phyloP scores from a whole-genome alignment of 805 yeast species.

The Metschnikowia kofuensis region DNA sequence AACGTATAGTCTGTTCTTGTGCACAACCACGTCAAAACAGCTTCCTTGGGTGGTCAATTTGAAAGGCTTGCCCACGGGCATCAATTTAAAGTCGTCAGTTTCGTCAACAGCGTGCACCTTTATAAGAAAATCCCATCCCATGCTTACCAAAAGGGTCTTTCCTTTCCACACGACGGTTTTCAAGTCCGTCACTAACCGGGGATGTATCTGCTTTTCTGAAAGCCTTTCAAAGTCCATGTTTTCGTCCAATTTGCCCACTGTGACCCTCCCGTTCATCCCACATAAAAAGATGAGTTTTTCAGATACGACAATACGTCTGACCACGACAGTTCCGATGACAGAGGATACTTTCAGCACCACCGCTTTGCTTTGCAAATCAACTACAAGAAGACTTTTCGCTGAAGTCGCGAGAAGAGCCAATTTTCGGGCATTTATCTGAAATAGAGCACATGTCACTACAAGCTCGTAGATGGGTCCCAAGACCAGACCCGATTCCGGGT shows the following conservation, averaged over 20 bases:
- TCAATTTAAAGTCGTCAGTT: slow-evolving; percentile 3
- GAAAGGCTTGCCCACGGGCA: slow-evolving; percentile 16
- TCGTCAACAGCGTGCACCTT: slow-evolving; percentile 32
- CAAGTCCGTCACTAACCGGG: slow-evolving; percentile 37
- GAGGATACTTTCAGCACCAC: slow-evolving; percentile 16
- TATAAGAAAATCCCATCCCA: slow-evolving; percentile 58
- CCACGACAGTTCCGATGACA: slow-evolving; percentile 24
- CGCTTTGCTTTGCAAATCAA: slow-evolving; percentile 14
- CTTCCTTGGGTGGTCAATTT: slow-evolving; percentile 52
- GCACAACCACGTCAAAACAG: slow-evolving; percentile 40
- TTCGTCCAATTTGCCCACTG: slow-evolving; percentile 16
- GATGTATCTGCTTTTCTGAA: slow-evolving; percentile 29
- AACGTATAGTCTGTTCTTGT: slow-evolving; percentile 34
- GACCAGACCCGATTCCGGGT: slow-evolving; percentile 19
- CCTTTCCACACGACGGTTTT: slow-evolving; percentile 19
- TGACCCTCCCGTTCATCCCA: slow-evolving; percentile 53
- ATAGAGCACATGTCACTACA: slow-evolving; percentile 18
- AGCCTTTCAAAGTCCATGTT: not conserved
- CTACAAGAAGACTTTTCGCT: slow-evolving; percentile 17
- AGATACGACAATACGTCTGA: slow-evolving; percentile 33
- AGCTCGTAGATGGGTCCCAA: slow-evolving; percentile 21
- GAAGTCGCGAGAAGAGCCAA: slow-evolving; percentile 20
- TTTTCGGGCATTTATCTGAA: not conserved
- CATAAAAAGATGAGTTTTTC: slow-evolving; percentile 34
- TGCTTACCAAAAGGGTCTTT: slow-evolving; percentile 43